A percentile compares a stretch with the other conserved stretches of the same genome.
Evolutionary conservation across 208 protist genomes (phyloP).

Genomic region (Wallacemonas collosoma): DNA sequence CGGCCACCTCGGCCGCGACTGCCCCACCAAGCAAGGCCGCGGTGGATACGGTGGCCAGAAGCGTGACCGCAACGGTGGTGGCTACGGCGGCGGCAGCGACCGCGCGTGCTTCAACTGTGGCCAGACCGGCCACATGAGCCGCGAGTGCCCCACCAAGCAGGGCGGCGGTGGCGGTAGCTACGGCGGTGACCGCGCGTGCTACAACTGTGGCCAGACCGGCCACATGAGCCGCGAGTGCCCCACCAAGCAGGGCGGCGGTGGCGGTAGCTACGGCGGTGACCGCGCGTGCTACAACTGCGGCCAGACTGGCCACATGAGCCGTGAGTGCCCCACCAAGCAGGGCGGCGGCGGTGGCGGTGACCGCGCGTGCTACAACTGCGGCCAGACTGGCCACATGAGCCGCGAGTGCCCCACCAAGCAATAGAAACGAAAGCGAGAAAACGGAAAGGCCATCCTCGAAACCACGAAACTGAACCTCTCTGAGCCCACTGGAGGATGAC

Average conservation of each 20-base stretch:
- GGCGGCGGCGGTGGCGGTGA: constrained; percentile 52
- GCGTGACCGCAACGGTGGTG: constrained; percentile 56
- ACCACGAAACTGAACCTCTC: background rate
- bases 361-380: constrained; percentile 83
- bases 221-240: constrained; percentile 89
- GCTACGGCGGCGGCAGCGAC: constrained; percentile 58
- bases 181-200: constrained; percentile 74
- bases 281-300: constrained; percentile 70
- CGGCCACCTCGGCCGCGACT: constrained; percentile 81
- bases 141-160: constrained; percentile 78
- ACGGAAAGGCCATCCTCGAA: no score
- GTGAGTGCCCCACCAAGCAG: constrained; percentile 73
- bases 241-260: constrained; percentile 30
- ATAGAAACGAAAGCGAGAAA: background rate
- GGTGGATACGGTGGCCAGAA: constrained; percentile 55
- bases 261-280: constrained; percentile 28
- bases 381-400: constrained; percentile 76
- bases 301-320: constrained; percentile 72
- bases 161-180: constrained; percentile 36
- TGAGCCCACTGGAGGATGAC: no score
- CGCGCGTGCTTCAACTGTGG: constrained; percentile 88
- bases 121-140: constrained; percentile 71
- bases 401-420: constrained; percentile 73
- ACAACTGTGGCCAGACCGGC: constrained; percentile 83
- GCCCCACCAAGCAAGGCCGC: constrained; percentile 46